phyloP scores from a whole-genome alignment of 139 green algal genomes.

The Picocystis salinarum region DNA sequence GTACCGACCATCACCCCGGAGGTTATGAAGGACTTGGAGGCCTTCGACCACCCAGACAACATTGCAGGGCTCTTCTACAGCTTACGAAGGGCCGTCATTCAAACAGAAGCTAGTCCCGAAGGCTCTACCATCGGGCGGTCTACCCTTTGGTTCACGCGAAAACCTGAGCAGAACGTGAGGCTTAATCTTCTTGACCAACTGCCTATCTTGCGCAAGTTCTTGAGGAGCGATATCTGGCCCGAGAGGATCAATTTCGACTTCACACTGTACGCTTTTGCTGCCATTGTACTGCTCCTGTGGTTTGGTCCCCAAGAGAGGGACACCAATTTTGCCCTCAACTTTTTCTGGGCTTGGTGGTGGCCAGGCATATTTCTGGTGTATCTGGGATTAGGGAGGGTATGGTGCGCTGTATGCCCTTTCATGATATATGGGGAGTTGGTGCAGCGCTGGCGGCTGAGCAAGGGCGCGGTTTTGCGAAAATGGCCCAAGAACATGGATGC shows the following conservation, averaged over 20 bases:
- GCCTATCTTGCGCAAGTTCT: constrained; percentile 23
- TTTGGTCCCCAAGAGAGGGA: constrained; percentile 39
- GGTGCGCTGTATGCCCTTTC: constrained; percentile 65
- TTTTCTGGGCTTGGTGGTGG: constrained; percentile 69
- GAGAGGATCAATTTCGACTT: constrained; percentile 45
- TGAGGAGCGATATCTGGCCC: constrained; percentile 33
- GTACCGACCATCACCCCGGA: constrained; percentile 22
- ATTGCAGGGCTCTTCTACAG: constrained; percentile 21
- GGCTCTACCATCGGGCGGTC: constrained; percentile 8
- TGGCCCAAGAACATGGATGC: constrained; percentile 36
- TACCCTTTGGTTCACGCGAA: not conserved
- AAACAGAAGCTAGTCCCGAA: constrained; percentile 27
- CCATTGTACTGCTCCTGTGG: constrained; percentile 23
- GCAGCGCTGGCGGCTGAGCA: constrained; percentile 31
- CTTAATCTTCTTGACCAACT: constrained; percentile 25
- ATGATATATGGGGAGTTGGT: constrained; percentile 64
- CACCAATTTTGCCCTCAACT: constrained; percentile 46
- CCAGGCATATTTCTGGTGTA: constrained; percentile 51
- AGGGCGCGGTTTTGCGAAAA: constrained; percentile 34
- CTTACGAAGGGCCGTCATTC: too few species aligned
- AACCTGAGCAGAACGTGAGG: constrained; percentile 23
- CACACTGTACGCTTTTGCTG: constrained; percentile 23
- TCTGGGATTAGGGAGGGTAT: constrained; percentile 52
- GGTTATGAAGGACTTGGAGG: constrained; percentile 35
- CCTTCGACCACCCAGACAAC: constrained; percentile 42